A percentile compares a stretch with the other conserved stretches of the same genome.
These are phyloP conservation scores for Exophiala sp. DNA, from an alignment of 2,329 filamentous ascomycete genomes.

Conservation along the genomic window DNA sequence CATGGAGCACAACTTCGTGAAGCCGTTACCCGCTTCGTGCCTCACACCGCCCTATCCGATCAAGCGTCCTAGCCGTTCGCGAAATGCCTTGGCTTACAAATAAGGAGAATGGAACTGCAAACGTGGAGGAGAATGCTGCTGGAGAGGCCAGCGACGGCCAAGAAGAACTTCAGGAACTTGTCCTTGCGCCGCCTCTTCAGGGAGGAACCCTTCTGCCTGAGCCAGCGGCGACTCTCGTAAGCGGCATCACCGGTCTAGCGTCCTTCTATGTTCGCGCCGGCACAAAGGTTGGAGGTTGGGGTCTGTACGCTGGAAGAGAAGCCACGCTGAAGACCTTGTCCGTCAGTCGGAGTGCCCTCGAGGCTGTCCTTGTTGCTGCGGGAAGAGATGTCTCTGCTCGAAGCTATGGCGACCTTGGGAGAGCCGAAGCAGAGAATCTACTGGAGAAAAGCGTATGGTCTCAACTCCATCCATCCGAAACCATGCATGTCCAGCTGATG, in stretches of 20 bases:
- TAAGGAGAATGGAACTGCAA: conserved; percentile 12
- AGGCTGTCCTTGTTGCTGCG: conserved; percentile 40
- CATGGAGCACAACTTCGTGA: conserved; percentile 21
- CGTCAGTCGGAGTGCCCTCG: conserved; percentile 42
- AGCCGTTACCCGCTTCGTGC: conserved; percentile 3
- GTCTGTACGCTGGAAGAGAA: conserved; percentile 40
- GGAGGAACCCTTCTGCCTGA: conserved; percentile 38
- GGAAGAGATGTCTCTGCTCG: conserved; percentile 40
- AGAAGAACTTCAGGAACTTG: conserved; percentile 7
- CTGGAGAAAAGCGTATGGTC: conserved; percentile 42
- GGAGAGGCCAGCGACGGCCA: conserved; percentile 5
- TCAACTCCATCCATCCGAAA: not conserved
- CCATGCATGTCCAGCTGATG: conserved; percentile 2
- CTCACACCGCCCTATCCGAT: conserved; percentile 10
- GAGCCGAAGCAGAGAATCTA: conserved; percentile 40
- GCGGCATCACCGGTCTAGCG: conserved; percentile 41
- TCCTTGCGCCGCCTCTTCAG: conserved; percentile 16
- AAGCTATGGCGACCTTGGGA: conserved; percentile 45
- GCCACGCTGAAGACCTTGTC: conserved; percentile 43
- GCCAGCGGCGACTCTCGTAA: conserved; percentile 42
- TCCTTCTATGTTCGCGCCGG: conserved; percentile 42
- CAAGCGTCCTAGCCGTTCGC: conserved; percentile 1
- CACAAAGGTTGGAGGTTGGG: conserved; percentile 40
- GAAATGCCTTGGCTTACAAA: conserved; percentile 15
- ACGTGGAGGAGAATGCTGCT: conserved; percentile 6